Evolutionary conservation across 768 basidiomycete species (phyloP), one percentile per base, ranked within the genome.

Genomic region (Boletales sp.): DNA sequence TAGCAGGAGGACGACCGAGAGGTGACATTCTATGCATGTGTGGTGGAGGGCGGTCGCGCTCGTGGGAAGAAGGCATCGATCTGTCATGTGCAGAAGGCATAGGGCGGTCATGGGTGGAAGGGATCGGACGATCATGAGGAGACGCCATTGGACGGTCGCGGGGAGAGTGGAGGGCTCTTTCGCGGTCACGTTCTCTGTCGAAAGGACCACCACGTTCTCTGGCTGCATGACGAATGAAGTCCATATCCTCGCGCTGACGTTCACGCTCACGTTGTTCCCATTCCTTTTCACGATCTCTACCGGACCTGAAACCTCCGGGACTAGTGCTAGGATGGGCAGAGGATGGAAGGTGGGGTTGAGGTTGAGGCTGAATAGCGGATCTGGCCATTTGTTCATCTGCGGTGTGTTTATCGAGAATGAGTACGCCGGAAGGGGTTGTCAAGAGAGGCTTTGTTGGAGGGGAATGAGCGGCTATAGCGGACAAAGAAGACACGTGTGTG

Each of bases 361-460:
- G 30, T 27, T 44, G 59, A 0, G 54, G 35, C 40, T 64, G 62
- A 1, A 50, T 27, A n/a, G 60, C 10, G 1, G 57, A 51, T 47
- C 65, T 61, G 2, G 62, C 51, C 52, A 66, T 62, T 18, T 65
- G 64, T 18, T 65, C 64, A 19, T 65, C 64, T 8, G 58, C 65
- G 7, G 64, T 68, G 31, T 62, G 66, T 31, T 66, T 55, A 43
- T 66, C 67, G 42, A 67, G 65, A 41, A 65, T 55, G 50, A 65
- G 63, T 27, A 57, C 52, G 30, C 64, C 64, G 0, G 55, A 50
- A 5, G 64, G n/a, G 6, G 57, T 69, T 5, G 57, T 60, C 58
- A 60, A 29, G 47, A 67, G 52, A 6, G 57, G 21, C 29, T 59
- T 69, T 24, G 65, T 56, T 38, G 62, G 36, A 7, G 65, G 60